These are phyloP conservation scores for Holtermannia corniformis DNA, from an alignment of 768 basidiomycete species.

Conservation along the genomic window DNA sequence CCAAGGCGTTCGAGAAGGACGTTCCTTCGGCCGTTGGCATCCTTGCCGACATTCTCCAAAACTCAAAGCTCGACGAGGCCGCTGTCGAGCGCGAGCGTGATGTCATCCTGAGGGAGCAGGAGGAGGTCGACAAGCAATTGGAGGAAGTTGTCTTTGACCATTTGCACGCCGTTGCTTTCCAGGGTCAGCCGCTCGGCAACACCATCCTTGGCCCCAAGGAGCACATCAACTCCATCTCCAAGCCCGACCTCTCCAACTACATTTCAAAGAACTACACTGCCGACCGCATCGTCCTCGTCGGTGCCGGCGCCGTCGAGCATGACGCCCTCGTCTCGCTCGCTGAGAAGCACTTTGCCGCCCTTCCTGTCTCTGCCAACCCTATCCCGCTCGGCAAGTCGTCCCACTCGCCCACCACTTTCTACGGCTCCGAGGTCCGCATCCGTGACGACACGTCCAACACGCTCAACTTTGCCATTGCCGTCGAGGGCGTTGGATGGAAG, in stretches of 20 bases:
- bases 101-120: constrained; percentile 92
- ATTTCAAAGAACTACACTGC: constrained; percentile 98
- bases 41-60: constrained; percentile 95
- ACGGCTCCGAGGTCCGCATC: constrained; percentile 90
- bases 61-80: constrained; percentile 75
- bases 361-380: constrained; percentile 79
- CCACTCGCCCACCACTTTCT: constrained; percentile 67
- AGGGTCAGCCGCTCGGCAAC: constrained; percentile 93
- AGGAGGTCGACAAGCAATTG: constrained; percentile 96
- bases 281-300: constrained; percentile 98
- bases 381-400: constrained; percentile 75
- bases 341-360: constrained; percentile 78
- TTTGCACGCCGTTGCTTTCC: constrained; percentile 91
- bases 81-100: constrained; percentile 94
- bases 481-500: constrained; percentile 96
- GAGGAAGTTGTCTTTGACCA: constrained; percentile 99
- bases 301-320: constrained; percentile 91
- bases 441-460: constrained; percentile 85
- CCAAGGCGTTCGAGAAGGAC: constrained; percentile 96
- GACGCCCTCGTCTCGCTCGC: constrained; percentile 86
- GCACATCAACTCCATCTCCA: constrained; percentile 91
- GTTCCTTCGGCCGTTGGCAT: constrained; percentile 85
- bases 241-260: constrained; percentile 76
- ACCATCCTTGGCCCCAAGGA: constrained; percentile 94
- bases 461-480: constrained; percentile 89